Conservation (phyloP, 208 protist species). For the Crithidia acanthocephali region DNA sequence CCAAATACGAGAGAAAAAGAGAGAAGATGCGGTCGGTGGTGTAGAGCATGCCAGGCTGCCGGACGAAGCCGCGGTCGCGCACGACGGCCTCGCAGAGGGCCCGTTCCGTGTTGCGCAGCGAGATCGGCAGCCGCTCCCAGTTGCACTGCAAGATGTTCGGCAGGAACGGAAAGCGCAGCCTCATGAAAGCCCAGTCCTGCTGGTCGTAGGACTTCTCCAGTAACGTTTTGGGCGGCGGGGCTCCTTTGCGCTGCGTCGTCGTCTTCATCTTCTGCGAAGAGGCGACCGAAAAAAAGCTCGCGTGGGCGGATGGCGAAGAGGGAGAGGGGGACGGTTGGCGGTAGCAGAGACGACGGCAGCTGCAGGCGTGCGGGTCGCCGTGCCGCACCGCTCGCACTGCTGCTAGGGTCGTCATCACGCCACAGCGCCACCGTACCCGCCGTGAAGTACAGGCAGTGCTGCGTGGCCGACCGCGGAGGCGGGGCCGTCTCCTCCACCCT, state of each 20-base stretch:
- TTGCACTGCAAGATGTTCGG: conserved; percentile 46
- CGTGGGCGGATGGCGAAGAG: conserved; percentile 47
- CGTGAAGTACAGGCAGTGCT: conserved; percentile 7
- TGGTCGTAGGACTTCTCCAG: conserved; percentile 24
- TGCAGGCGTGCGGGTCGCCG: not conserved
- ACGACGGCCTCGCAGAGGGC: conserved; percentile 40
- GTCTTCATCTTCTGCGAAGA: conserved; percentile 36
- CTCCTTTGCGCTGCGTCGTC: conserved; percentile 3
- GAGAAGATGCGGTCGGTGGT: conserved; percentile 24
- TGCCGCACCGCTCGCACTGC: too few relatives aligned
- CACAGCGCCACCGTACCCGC: conserved; percentile 13
- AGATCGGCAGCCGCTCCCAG: conserved; percentile 52
- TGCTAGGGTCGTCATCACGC: conserved; percentile 7
- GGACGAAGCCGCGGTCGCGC: not conserved
- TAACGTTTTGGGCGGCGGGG: not conserved
- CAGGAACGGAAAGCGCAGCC: conserved; percentile 42
- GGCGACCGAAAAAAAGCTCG: conserved; percentile 37
- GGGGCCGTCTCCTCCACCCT: not conserved
- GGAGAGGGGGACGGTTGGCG: conserved; percentile 38
- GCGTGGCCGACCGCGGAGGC: not conserved
- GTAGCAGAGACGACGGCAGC: conserved; percentile 32
- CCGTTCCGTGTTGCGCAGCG: conserved; percentile 55
- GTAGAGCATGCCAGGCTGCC: conserved; percentile 16
- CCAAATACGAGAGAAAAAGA: conserved; percentile 16
- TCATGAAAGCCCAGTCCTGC: conserved; percentile 52